phyloP scores from a whole-genome alignment of 805 yeast genomes.

The Hanseniaspora hatyaiensis region DNA sequence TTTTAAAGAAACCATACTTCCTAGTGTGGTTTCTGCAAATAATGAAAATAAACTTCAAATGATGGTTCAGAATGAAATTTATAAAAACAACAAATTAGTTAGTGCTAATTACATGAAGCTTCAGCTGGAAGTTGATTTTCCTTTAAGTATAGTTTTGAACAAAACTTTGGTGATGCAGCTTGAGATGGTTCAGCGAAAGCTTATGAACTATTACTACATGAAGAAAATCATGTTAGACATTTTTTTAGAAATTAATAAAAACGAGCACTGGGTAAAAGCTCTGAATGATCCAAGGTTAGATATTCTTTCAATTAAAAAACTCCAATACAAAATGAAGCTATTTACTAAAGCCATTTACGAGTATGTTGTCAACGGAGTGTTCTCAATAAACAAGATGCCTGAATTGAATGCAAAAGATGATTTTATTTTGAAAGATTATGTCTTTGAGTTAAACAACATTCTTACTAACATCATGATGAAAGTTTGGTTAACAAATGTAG shows the following conservation, averaged over 20 bases:
- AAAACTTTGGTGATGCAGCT: slow-evolving; percentile 63
- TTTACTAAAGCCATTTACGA: slow-evolving; percentile 7
- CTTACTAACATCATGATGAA: slow-evolving; percentile 27
- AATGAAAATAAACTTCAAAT: background rate
- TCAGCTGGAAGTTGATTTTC: slow-evolving; percentile 67
- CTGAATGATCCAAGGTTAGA: background rate
- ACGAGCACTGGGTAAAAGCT: slow-evolving; percentile 50
- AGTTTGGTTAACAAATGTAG: slow-evolving; percentile 20
- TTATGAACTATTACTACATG: slow-evolving; percentile 51
- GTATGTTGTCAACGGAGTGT: slow-evolving; percentile 10
- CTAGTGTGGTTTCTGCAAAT: slow-evolving; percentile 11
- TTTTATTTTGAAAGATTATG: slow-evolving; percentile 19
- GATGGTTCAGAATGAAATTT: slow-evolving; percentile 9
- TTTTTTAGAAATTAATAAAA: slow-evolving; percentile 59
- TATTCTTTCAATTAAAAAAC: slow-evolving; percentile 44
- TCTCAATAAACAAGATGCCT: background rate
- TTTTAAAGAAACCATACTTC: slow-evolving; percentile 14
- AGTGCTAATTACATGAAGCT: slow-evolving; percentile 44
- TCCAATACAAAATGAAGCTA: slow-evolving; percentile 38
- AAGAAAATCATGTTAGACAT: slow-evolving; percentile 49
- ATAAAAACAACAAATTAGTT: slow-evolving; percentile 27
- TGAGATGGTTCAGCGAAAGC: slow-evolving; percentile 66
- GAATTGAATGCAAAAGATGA: background rate
- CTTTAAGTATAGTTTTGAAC: slow-evolving; percentile 63
- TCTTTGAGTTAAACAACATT: slow-evolving; percentile 18